A percentile compares a stretch with the other conserved stretches of the same genome.
Conservation (phyloP, 306 rosid genomes). For the Sechiopsis laciniata region DNA sequence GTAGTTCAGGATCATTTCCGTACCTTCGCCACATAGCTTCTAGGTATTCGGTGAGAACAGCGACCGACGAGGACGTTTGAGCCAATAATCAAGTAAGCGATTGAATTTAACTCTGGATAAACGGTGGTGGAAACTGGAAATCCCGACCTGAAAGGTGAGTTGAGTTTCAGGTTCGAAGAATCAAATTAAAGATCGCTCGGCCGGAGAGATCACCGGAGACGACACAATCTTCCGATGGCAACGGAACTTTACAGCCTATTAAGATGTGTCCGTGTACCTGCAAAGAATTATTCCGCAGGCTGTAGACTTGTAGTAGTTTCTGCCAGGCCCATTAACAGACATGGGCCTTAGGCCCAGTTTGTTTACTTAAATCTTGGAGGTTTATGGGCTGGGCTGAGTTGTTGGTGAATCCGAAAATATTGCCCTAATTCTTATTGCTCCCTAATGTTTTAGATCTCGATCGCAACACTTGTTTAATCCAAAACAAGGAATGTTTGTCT, state of each 20-base stretch:
- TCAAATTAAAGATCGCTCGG: not conserved
- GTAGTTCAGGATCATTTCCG: constrained; percentile 12
- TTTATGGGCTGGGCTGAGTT: not conserved
- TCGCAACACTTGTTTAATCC: not conserved
- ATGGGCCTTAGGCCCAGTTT: not conserved
- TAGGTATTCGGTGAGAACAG: constrained; percentile 1
- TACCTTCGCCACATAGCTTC: constrained; percentile 21
- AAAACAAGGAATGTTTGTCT: not conserved
- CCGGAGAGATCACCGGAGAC: constrained; percentile 20
- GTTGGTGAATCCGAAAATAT: not conserved
- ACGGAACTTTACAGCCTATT: constrained; percentile 16
- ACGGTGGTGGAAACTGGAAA: not conserved
- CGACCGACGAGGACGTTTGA: constrained; percentile 6
- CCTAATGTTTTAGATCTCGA: not conserved
- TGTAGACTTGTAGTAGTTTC: not conserved
- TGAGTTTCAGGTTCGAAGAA: not conserved
- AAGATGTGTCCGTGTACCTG: not conserved
- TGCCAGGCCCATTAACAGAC: not conserved
- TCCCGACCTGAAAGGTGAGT: not conserved
- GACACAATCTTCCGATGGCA: not conserved
- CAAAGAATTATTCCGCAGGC: not conserved
- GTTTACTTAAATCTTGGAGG: not conserved
- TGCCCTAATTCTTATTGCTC: not conserved
- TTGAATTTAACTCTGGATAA: not conserved
- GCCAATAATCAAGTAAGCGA: constrained; percentile 6